Evolutionary conservation across 257 asterid species (phyloP), one percentile per base, ranked within the genome.

Genomic region (Nicotiana sylvestris): DNA sequence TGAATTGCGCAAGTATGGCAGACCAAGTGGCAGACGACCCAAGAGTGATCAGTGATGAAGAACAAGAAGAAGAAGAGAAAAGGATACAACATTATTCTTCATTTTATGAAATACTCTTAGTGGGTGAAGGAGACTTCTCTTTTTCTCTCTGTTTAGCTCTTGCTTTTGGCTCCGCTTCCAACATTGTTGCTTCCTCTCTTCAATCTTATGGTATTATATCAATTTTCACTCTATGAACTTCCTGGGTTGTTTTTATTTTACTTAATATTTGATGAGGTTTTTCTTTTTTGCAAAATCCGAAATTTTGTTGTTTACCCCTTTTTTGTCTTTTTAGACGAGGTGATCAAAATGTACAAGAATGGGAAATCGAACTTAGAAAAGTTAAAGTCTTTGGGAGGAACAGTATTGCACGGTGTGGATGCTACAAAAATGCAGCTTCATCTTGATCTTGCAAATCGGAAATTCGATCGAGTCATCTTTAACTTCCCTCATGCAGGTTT

Each of bases 401-500:
- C 84, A 9, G 58, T 91, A 83, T 76, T 90, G 58, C 88, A 90
- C 60, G 88, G 87, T 62, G 92, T 93, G 78, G 89, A 93, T 85
- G 95, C 97, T 8, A 89, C 89, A 67, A 55, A 72, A 68, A 91
- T 93, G 85, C 77, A 29, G 84, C 66, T 0, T 77, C 80, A 49
- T 84, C 65, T 86, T 27, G 70, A 62, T 66, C 89, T 92, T 18
- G 56, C 9, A 18, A 33, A 70, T 81, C 62, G 58, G 77, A 92
- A 88, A 57, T 93, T 93, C 60, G 87, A 91, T 67, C 84, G 93
- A 30, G 91, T 93, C 53, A 84, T 93, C 49, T 93, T 68, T 53
- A 93, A 93, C 86, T 93, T 93, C 27, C 97, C 97, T 32, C 97
- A 93, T 85, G 97, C 94, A 57, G 97, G 97, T 69, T 93, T 92